Percentiles rank a stretch among this genome's conserved stretches.
Conservation (phyloP, 192 early-diverging fungal genomes). For the Coemansia sp. region DNA sequence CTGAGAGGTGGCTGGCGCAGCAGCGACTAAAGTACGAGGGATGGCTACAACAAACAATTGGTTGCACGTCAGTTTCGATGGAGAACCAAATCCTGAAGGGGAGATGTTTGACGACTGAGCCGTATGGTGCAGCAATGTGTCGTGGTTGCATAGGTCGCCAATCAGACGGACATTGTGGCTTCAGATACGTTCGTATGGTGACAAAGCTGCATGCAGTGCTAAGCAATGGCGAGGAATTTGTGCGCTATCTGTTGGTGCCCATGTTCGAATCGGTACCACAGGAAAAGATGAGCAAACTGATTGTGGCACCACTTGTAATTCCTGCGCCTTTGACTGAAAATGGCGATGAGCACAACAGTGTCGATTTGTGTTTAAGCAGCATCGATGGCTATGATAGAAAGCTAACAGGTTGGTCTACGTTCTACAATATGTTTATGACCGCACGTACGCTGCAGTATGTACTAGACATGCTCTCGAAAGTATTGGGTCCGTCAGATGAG, state of each 20-base stretch:
- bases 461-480: background rate
- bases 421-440: constrained; percentile 17
- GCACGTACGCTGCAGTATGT: constrained; percentile 3
- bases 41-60: background rate
- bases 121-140: constrained; percentile 16
- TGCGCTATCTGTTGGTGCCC: constrained; percentile 14
- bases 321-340: background rate
- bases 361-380: background rate
- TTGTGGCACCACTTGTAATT: background rate
- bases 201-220: background rate
- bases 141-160: constrained; percentile 17
- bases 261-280: constrained; percentile 2
- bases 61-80: background rate
- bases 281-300: background rate
- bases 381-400: background rate
- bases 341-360: background rate
- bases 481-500: background rate
- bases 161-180: constrained; percentile 19
- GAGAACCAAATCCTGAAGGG: background rate
- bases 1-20: constrained; percentile 16
- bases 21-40: constrained; percentile 11
- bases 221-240: background rate
- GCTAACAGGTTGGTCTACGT: constrained; percentile 7
- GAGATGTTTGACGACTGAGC: background rate
- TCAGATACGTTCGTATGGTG: constrained; percentile 9